A percentile compares a stretch with the other conserved stretches of the same genome.
Conservation (phyloP, 2,329 filamentous ascomycete genomes). For the Thielaviopsis punctulata region DNA sequence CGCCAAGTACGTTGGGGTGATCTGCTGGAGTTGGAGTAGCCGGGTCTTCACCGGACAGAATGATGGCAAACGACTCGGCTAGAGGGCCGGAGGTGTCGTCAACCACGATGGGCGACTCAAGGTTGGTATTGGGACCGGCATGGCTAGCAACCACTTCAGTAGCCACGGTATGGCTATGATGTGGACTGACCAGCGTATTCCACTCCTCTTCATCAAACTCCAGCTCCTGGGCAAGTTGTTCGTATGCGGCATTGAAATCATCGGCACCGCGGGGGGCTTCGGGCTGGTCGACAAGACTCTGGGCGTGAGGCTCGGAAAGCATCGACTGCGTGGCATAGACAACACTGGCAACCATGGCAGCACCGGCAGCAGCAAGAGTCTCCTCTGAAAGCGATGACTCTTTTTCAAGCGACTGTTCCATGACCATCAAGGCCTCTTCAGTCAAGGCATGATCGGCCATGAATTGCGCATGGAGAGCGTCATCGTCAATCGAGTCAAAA, state of each 20-base stretch:
- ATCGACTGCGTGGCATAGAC: conserved; percentile 10
- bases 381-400: not conserved
- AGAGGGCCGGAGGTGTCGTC: conserved; percentile 8
- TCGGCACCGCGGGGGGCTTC: not conserved
- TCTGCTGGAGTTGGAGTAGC: not conserved
- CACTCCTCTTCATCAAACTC: not conserved
- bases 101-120: conserved; percentile 6
- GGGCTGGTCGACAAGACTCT: not conserved
- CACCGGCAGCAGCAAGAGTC: conserved; percentile 7
- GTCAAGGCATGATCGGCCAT: conserved; percentile 1
- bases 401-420: not conserved
- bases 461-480: not conserved
- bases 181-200: not conserved
- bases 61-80: conserved; percentile 14
- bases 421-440: not conserved
- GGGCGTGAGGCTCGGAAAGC: conserved; percentile 1
- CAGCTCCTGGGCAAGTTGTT: conserved; percentile 2
- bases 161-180: not conserved
- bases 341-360: conserved; percentile 10
- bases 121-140: not conserved
- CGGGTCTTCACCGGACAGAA: conserved; percentile 12
- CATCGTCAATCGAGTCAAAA: not conserved
- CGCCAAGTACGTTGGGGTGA: conserved; percentile 3
- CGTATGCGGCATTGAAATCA: conserved; percentile 6
- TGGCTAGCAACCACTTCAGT: not conserved